Conservation (phyloP, 140 eudicot genomes). For the Erigeron philadelphicus region DNA sequence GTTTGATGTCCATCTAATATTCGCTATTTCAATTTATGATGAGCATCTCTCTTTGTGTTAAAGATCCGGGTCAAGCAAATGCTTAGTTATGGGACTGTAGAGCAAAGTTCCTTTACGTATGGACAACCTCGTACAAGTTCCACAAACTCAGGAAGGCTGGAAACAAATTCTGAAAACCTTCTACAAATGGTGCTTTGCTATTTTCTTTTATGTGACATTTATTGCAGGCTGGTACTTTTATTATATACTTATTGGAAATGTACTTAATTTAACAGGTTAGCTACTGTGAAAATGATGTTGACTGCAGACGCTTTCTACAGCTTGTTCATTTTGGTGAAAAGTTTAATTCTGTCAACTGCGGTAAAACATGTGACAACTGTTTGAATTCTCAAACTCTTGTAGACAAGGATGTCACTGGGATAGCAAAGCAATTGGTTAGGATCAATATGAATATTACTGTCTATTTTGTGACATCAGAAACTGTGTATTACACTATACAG, state of each 20-base stretch:
- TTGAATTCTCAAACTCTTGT: conserved; percentile 49
- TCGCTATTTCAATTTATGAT: conserved; percentile 8
- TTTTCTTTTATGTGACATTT: conserved; percentile 1
- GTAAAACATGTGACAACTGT: conserved; percentile 88
- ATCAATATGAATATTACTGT: conserved; percentile 22
- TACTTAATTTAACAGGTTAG: conserved; percentile 60
- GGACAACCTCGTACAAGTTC: conserved; percentile 46
- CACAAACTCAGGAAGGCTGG: conserved; percentile 69
- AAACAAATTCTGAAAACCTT: conserved; percentile 88
- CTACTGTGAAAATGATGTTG: conserved; percentile 90
- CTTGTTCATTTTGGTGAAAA: conserved; percentile 92
- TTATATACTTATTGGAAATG: conserved; percentile 15
- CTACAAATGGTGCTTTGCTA: conserved; percentile 61
- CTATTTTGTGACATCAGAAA: conserved; percentile 5
- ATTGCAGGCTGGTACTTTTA: conserved; percentile 9
- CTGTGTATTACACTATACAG: not conserved
- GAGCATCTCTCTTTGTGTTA: conserved; percentile 20
- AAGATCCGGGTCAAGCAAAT: conserved; percentile 94
- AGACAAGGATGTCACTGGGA: conserved; percentile 74
- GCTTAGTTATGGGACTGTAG: conserved; percentile 75
- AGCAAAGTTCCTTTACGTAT: conserved; percentile 62
- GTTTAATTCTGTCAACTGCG: conserved; percentile 62
- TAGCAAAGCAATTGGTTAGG: conserved; percentile 84
- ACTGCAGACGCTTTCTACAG: conserved; percentile 92
- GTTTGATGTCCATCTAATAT: not conserved